Base-by-base conservation (phyloP, 2,329 filamentous ascomycete genomes). In the Acrodontium crateriforme region DNA sequence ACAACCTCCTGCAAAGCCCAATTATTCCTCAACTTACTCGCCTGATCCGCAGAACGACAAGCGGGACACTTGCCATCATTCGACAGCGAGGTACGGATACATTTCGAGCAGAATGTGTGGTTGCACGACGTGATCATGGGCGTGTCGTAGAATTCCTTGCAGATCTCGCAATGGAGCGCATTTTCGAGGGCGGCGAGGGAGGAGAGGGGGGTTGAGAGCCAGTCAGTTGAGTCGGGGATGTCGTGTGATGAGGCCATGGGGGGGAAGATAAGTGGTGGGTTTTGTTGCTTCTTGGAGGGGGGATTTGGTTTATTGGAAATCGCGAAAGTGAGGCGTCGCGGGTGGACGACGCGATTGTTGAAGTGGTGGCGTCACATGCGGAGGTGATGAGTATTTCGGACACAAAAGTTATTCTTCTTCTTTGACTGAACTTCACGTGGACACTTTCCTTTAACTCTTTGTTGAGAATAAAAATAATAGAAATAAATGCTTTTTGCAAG, bases 71-170 rank as follows among this genome's bases (percentile, higher is more conserved):
- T 84, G 6, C 83, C 80, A 40, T 94, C 84, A 17, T 71, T 68
- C 2, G 77, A 76, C 1, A 98, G 66, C 35, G 80, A 83, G 37
- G 85, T 69, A 16, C 89, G 78, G 51, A 98, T 95, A 54, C 89
- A 98, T 29, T 92, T 61, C 5, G 87, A 94, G 63, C 89, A 98
- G 50, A 98, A 98, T 0, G 89, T 95, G 52, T 98, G 89, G 29
- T 74, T 79, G 59, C 89, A 98, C 1, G 81, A 80, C 1, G 89
- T 98, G 37, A 94, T 77, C 71, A 98, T 89, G 0, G 89, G 89
- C 27, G 84, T 92, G 36, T 74, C 74, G 60, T 81, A 95, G 57
- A 95, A 92, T 54, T 98, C 91, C 53, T 95, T 95, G 70, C 89
- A 98, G 35, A 98, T 80, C 55, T 95, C 82, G 57, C 89, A 98